Conservation (phyloP, 2,329 filamentous ascomycete genomes). For the Septoria petroselini region DNA sequence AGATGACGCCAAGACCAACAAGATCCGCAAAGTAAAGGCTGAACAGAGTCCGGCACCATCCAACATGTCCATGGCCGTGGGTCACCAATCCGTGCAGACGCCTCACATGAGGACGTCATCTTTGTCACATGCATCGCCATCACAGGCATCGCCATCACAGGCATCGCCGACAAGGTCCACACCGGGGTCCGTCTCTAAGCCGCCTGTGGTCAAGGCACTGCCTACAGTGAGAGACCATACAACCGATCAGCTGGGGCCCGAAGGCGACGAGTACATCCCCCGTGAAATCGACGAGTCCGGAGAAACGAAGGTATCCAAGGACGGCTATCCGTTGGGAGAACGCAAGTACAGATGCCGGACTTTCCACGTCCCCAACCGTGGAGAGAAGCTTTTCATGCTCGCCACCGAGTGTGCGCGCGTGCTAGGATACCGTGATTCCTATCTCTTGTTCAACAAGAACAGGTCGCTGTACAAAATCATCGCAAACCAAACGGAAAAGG, state of each 20-base stretch:
- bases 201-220: slow-evolving; percentile 79
- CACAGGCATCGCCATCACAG: slow-evolving; percentile 60
- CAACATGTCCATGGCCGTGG: slow-evolving; percentile 50
- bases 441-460: slow-evolving; percentile 98
- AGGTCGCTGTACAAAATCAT: slow-evolving; percentile 97
- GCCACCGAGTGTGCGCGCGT: slow-evolving; percentile 95
- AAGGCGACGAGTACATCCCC: slow-evolving; percentile 90
- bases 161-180: slow-evolving; percentile 71
- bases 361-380: slow-evolving; percentile 85
- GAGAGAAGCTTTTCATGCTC: slow-evolving; percentile 96
- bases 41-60: slow-evolving; percentile 28
- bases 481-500: slow-evolving; percentile 90
- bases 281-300: slow-evolving; percentile 89
- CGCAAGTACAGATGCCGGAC: slow-evolving; percentile 91
- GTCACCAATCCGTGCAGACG: slow-evolving; percentile 48
- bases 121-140: slow-evolving; percentile 52
- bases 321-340: slow-evolving; percentile 75
- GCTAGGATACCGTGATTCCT: slow-evolving; percentile 93
- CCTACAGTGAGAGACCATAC: slow-evolving; percentile 96
- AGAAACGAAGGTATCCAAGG: slow-evolving; percentile 85
- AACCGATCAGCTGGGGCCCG: slow-evolving; percentile 84
- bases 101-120: slow-evolving; percentile 54
- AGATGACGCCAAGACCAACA: slow-evolving; percentile 50
- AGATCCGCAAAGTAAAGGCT: slow-evolving; percentile 41
- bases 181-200: slow-evolving; percentile 62